Evolutionary conservation across 192 early-diverging fungal species (phyloP), one percentile per base, ranked within the genome.

Genomic region (Coemansia sp.): DNA sequence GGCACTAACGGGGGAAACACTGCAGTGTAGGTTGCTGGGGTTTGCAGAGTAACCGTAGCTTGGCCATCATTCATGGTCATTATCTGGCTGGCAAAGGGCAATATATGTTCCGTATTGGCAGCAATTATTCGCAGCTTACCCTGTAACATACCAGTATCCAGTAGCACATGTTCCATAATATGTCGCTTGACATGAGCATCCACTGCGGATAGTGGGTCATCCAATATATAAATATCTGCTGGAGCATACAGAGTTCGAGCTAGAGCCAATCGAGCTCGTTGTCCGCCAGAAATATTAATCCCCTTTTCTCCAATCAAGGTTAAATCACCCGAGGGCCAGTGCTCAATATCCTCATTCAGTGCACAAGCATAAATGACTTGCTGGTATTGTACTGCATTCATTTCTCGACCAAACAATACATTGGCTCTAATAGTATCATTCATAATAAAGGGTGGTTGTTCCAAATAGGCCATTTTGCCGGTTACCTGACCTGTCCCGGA

Each of bases 401-500:
- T 72, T 17, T 55, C 36, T 6, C 28, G 34, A 36, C 72, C 62
- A 15, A 82, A 57, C 0, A 82, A 22, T n/a, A 82, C 55, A 38
- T 82, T 82, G 2, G 78, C 71, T n/a, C 75, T 59, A 22, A 82
- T 40, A 0, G 75, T 70, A 23, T 40, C 71, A 55, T 72, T 60
- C 66, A 77, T 64, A 38, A 82, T 72, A 57, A 58, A 78, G 0
- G 80, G 65, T 46, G 64, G 53, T 36, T 80, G 77, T 26, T 63
- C 50, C 11, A 73, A 61, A 47, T 74, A 80, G 1, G 59, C 65
- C 49, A 74, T 67, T 1, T 69, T 64, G 3, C 92, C 92, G 37
- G 87, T 79, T 9, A 95, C 62, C 34, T 62, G 79, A 4, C 92
- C 91, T 2, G 83, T 68, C 10, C 92, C 93, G 6, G 38, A 60